phyloP scores from a whole-genome alignment of 2,329 filamentous ascomycete species.

The Amesomyces nigricolor region DNA sequence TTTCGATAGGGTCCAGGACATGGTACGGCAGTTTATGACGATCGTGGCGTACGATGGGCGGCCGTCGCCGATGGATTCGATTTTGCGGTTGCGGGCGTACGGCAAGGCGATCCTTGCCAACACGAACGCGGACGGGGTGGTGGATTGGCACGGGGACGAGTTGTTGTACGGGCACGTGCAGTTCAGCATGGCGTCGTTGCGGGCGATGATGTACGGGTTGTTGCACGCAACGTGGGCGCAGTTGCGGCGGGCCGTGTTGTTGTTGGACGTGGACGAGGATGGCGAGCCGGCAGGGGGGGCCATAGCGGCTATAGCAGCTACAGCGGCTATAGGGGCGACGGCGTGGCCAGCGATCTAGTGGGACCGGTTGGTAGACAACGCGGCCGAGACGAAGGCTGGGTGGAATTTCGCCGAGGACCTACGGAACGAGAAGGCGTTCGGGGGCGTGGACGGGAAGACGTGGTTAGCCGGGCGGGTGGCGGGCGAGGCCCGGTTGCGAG shows the following conservation, averaged over 20 bases:
- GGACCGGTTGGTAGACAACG: slow-evolving; percentile 6
- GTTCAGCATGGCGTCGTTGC: slow-evolving; percentile 8
- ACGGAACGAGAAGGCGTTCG: neutral
- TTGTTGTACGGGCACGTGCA: slow-evolving; percentile 7
- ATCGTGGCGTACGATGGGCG: slow-evolving; percentile 5
- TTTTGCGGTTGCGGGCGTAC: slow-evolving; percentile 8
- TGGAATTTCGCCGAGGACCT: slow-evolving; percentile 5
- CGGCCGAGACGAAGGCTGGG: slow-evolving; percentile 4
- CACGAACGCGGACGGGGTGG: slow-evolving; percentile 2
- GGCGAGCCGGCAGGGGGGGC: neutral
- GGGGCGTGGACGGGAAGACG: slow-evolving; percentile 2
- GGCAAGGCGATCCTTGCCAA: slow-evolving; percentile 9
- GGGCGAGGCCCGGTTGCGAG: neutral
- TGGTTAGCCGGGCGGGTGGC: slow-evolving; percentile 2
- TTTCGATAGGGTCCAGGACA: slow-evolving; percentile 7
- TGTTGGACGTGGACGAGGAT: neutral
- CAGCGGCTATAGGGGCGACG: neutral
- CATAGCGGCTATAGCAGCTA: no score
- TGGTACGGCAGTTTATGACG: slow-evolving; percentile 9
- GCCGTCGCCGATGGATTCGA: slow-evolving; percentile 8
- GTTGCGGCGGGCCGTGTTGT: slow-evolving; percentile 7
- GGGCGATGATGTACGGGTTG: slow-evolving; percentile 5
- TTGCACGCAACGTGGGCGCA: slow-evolving; percentile 3
- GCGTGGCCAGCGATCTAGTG: slow-evolving; percentile 3
- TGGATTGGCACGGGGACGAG: slow-evolving; percentile 10